A percentile compares a stretch with the other conserved stretches of the same genome.
Conservation (phyloP, 495 filamentous ascomycete species). For the Tuber magnatum region DNA sequence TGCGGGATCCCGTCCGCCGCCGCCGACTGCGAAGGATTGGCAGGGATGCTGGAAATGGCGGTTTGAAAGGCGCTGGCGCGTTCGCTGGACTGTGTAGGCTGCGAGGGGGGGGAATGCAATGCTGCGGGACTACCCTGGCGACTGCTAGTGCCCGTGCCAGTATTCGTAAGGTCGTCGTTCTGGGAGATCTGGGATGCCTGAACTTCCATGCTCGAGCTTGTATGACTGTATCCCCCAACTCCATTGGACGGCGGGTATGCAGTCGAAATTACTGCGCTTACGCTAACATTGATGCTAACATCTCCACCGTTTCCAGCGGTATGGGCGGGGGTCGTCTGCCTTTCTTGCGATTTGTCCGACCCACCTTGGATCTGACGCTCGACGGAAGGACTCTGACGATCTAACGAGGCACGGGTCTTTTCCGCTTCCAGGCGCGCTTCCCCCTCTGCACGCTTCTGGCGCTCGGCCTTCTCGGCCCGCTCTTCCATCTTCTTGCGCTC, state of each 20-base stretch:
- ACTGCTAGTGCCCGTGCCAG: not conserved
- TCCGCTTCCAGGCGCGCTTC: constrained; percentile 23
- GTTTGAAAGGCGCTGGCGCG: constrained; percentile 27
- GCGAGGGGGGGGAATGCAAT: not conserved
- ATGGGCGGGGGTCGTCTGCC: not conserved
- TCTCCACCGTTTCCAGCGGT: not conserved
- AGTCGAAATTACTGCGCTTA: not conserved
- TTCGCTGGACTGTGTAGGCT: constrained; percentile 21
- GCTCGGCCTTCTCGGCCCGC: constrained; percentile 49
- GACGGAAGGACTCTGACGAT: constrained; percentile 14
- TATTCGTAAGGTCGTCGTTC: not conserved
- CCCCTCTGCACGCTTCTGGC: constrained; percentile 23
- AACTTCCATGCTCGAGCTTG: not conserved
- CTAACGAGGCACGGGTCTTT: constrained; percentile 13
- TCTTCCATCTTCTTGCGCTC: constrained; percentile 62
- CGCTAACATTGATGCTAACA: not conserved
- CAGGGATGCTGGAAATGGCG: constrained; percentile 22
- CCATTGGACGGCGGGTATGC: not conserved
- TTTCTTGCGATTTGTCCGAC: not conserved
- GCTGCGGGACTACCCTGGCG: not conserved
- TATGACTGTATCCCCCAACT: not conserved
- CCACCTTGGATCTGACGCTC: not conserved
- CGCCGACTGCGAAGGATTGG: constrained; percentile 1
- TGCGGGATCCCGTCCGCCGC: constrained; percentile 27
- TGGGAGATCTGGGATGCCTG: not conserved